A percentile compares a stretch with the other conserved stretches of the same genome.
phyloP scores from a whole-genome alignment of 2,329 filamentous ascomycete genomes.

The Phymatotrichopsis omnivora region DNA sequence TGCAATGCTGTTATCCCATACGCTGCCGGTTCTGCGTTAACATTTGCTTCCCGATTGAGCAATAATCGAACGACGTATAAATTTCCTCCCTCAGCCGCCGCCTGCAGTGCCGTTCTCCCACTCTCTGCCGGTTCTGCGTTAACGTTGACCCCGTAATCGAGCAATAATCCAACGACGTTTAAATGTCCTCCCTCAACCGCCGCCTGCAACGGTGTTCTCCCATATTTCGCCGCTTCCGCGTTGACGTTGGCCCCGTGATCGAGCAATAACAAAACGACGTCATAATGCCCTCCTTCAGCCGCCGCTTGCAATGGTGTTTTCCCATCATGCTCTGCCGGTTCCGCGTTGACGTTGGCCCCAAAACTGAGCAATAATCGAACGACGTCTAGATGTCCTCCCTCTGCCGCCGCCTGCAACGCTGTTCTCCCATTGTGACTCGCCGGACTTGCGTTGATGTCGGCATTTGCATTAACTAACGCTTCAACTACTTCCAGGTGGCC shows the following conservation, averaged over 20 bases:
- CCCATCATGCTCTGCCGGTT: constrained; percentile 34
- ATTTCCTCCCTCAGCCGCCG: background rate
- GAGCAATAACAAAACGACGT: constrained; percentile 28
- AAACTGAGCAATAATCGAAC: constrained; percentile 32
- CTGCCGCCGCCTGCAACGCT: constrained; percentile 34
- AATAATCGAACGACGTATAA: background rate
- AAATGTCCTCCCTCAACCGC: constrained; percentile 1
- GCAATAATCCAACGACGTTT: too few relatives aligned
- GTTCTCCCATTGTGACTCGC: constrained; percentile 14
- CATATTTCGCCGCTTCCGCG: background rate
- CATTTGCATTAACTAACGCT: constrained; percentile 33
- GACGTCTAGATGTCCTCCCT: constrained; percentile 30
- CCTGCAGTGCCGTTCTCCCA: constrained; percentile 1
- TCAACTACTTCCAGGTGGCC: constrained; percentile 31
- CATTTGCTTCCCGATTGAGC: background rate
- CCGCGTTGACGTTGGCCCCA: constrained; percentile 35
- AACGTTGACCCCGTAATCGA: constrained; percentile 2
- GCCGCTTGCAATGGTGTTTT: constrained; percentile 38
- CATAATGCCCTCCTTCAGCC: constrained; percentile 30
- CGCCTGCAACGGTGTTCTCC: constrained; percentile 3
- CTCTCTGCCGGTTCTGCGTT: background rate
- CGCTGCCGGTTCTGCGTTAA: too few relatives aligned
- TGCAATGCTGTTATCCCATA: too few relatives aligned
- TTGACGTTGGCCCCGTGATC: background rate
- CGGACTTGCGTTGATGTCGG: constrained; percentile 32